A percentile compares a stretch with the other conserved stretches of the same genome.
Evolutionary conservation across 805 yeast genomes (phyloP).

Genomic region (Candida insectorum): DNA sequence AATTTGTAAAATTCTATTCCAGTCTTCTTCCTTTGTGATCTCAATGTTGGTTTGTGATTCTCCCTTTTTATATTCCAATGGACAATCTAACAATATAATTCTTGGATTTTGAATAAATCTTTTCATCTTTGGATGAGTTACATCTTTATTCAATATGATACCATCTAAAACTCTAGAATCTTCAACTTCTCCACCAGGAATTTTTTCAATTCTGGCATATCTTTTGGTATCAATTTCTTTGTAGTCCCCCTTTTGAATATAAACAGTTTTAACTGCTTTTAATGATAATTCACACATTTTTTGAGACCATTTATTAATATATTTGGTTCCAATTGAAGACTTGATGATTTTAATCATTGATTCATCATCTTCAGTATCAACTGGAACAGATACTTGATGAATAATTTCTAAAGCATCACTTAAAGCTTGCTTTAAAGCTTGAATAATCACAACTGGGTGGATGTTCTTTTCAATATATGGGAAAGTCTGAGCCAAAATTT

Average conservation of each 20-base stretch:
- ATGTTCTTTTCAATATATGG: conserved; percentile 93
- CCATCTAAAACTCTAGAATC: conserved; percentile 89
- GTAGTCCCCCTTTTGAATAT: conserved; percentile 54
- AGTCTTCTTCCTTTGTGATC: conserved; percentile 92
- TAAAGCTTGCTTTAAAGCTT: conserved; percentile 87
- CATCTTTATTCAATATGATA: conserved; percentile 89
- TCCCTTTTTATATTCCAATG: conserved; percentile 97
- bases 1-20: conserved; percentile 91
- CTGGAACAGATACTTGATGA: conserved; percentile 76
- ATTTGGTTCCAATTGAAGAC: conserved; percentile 95
- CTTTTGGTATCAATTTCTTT: conserved; percentile 91
- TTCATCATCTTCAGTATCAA: conserved; percentile 77
- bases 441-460: conserved; percentile 95
- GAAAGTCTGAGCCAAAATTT: conserved; percentile 89
- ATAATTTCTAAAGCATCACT: conserved; percentile 87
- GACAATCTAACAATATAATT: conserved; percentile 87
- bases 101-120: conserved; percentile 86
- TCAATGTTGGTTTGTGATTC: conserved; percentile 98
- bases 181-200: conserved; percentile 96
- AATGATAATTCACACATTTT: conserved; percentile 88
- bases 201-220: conserved; percentile 89
- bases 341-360: conserved; percentile 84
- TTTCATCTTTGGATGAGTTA: conserved; percentile 98
- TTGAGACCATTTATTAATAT: conserved; percentile 84
- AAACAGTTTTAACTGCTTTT: conserved; percentile 82